Evolutionary conservation across 2,329 filamentous ascomycete species (phyloP), one percentile per base, ranked within the genome.

Genomic region (Colletotrichum truncatum): DNA sequence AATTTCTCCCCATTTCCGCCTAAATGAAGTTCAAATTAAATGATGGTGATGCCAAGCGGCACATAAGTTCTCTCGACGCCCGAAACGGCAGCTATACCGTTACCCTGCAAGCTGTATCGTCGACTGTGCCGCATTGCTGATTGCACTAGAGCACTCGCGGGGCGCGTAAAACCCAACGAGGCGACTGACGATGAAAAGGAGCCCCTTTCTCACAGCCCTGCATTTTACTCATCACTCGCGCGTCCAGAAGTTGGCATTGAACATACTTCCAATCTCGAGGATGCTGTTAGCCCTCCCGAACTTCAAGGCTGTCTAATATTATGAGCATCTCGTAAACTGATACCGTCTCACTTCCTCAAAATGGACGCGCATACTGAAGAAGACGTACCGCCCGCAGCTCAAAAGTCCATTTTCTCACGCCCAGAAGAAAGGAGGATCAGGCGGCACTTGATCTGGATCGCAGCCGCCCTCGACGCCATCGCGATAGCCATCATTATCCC

Each of bases 391-490:
- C 16, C 25, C 60, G 26, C 12, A 36, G 55, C 34, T 46, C 48
- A 59, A 6, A 64, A 60, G 32, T 53, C 39, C 61, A 64, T 59
- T 10, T 59, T 64, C 39, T 32, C 48, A 10, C 38, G 48, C 5
- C 30, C 18, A 10, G 54, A 64, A n/a, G 61, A 60, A 39, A 64
- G 18, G 25, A 53, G 25, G 11, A 52, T 64, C 9, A 36, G 61
- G 26, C 55, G 55, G 8, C 38, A 39, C 14, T 34, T 52, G 16
- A 23, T 64, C 12, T 18, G 23, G 14, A 12, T 26, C 30, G 55
- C 55, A 1, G 21, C 60, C 36, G 28, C 48, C 55, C 60, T 64
- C 32, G 46, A 64, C 4, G 25, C 32, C 9, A 12, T 64, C 18
- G 55, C 61, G 1, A n/a, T 60, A 14, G 30, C 48, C 2, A 38